Conservation (phyloP, 129 eudicot species). For the Flaveria bidentis region DNA sequence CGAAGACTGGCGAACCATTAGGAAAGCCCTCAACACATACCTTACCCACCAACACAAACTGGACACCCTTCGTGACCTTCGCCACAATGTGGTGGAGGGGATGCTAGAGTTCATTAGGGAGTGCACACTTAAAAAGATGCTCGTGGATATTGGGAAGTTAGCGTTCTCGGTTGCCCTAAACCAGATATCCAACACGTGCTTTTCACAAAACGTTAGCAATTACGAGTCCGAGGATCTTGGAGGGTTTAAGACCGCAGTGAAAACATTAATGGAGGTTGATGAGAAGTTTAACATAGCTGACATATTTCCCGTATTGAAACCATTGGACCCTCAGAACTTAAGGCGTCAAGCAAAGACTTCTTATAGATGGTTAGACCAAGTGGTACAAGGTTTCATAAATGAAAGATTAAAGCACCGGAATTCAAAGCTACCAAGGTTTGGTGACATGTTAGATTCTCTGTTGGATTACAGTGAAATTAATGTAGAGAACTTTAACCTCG, state of each 20-base stretch:
- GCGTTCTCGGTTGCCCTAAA: neutral
- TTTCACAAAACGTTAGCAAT: neutral
- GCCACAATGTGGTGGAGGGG: neutral
- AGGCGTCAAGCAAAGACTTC: neutral
- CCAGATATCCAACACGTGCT: neutral
- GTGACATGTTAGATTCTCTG: neutral
- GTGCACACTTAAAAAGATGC: neutral
- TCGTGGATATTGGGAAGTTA: neutral
- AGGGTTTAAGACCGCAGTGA: neutral
- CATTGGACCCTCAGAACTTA: neutral
- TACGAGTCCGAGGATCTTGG: neutral
- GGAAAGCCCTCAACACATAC: conserved; percentile 4
- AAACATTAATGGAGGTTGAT: neutral
- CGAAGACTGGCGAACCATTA: neutral
- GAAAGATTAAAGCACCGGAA: neutral
- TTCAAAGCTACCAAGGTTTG: neutral
- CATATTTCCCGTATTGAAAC: neutral
- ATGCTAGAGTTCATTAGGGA: neutral
- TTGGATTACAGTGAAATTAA: neutral
- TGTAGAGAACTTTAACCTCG: neutral
- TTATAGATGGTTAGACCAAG: neutral
- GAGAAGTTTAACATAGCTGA: neutral
- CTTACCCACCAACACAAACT: conserved; percentile 15
- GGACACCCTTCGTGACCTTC: conserved; percentile 2
- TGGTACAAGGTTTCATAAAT: neutral